Percentiles rank a stretch among this genome's conserved stretches.
Evolutionary conservation across 148 eudicot genomes (phyloP).

Genomic region (Persicaria tinctoria): DNA sequence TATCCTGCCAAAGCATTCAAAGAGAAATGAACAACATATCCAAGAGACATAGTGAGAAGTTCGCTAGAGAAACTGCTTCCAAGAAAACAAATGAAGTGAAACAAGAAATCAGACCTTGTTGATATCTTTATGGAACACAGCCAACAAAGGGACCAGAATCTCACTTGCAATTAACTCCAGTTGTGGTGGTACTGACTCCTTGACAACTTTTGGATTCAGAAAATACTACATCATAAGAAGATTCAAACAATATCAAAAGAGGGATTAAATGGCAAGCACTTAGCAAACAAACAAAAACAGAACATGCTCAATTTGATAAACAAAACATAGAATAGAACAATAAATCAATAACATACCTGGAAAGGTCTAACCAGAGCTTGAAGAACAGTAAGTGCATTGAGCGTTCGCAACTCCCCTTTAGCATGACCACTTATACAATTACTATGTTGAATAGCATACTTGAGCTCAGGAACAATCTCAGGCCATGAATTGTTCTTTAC

Average conservation of each 20-base stretch:
- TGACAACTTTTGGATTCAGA: constrained; percentile 65
- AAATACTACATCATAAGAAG: constrained; percentile 44
- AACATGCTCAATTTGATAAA: too few species aligned
- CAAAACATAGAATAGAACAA: background rate
- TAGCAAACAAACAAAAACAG: background rate
- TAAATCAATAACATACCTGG: constrained; percentile 39
- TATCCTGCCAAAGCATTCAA: background rate
- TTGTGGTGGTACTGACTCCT: constrained; percentile 72
- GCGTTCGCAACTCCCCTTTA: constrained; percentile 42
- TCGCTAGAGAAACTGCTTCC: constrained; percentile 1
- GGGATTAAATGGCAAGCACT: background rate
- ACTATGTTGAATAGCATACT: constrained; percentile 47
- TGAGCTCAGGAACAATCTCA: constrained; percentile 54
- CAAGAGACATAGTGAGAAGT: background rate
- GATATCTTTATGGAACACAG: constrained; percentile 36
- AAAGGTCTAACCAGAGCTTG: constrained; percentile 58
- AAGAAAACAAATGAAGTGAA: background rate
- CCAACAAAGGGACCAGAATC: constrained; percentile 52
- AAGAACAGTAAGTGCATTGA: constrained; percentile 56
- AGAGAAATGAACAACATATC: constrained; percentile 6
- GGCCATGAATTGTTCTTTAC: constrained; percentile 64
- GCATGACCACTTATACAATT: constrained; percentile 31
- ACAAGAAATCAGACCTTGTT: constrained; percentile 36
- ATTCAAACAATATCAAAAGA: constrained; percentile 8
- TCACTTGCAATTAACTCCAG: constrained; percentile 55